Evolutionary conservation across 768 basidiomycete species (phyloP).

Genomic region (Amanita inopinata): DNA sequence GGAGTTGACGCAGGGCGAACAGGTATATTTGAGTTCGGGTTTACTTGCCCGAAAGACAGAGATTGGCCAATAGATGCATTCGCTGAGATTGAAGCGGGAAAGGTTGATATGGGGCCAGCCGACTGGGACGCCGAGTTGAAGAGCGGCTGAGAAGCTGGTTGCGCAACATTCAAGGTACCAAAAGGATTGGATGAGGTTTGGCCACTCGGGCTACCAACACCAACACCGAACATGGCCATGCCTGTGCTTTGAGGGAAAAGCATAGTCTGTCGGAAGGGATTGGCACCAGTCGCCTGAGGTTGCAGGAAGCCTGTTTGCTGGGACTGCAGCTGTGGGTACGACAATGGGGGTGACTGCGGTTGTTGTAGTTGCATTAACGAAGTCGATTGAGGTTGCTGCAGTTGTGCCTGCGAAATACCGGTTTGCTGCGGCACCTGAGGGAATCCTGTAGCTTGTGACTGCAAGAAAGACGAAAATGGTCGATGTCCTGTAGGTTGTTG

Average conservation of each 20-base stretch:
- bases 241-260: constrained; percentile 57
- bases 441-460: constrained; percentile 14
- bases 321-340: constrained; percentile 9
- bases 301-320: constrained; percentile 34
- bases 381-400: constrained; percentile 20
- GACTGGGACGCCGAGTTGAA: constrained; percentile 11
- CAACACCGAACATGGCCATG: constrained; percentile 33
- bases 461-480: constrained; percentile 39
- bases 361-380: constrained; percentile 21
- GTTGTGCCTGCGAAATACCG: constrained; percentile 12
- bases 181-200: constrained; percentile 2
- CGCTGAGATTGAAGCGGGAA: constrained; percentile 1
- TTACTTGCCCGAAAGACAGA: constrained; percentile 12
- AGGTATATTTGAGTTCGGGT: constrained; percentile 25
- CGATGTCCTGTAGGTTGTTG: constrained; percentile 36
- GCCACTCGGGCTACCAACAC: constrained; percentile 14
- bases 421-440: constrained; percentile 23
- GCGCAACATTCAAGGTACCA: constrained; percentile 10
- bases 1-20: constrained; percentile 69
- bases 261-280: constrained; percentile 82
- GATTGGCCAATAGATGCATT: constrained; percentile 18
- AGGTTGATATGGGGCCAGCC: constrained; percentile 2
- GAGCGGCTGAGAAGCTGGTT: constrained; percentile 8
- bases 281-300: constrained; percentile 55
- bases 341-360: constrained; percentile 17